A percentile compares a stretch with the other conserved stretches of the same genome.
phyloP scores from a whole-genome alignment of 768 basidiomycete species.

The Leccinum obscurum region DNA sequence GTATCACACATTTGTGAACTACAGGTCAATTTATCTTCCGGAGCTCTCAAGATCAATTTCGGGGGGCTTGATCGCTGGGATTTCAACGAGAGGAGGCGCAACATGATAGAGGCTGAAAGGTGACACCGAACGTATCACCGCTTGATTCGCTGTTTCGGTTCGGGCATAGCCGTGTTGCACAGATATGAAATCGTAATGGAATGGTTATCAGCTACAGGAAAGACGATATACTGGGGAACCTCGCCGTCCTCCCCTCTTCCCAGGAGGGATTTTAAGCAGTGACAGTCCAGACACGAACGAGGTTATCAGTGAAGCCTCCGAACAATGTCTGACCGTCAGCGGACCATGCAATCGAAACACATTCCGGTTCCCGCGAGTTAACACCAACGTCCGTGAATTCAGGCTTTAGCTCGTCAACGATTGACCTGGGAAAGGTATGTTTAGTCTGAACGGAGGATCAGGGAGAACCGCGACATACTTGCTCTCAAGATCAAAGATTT shows the following conservation, averaged over 20 bases:
- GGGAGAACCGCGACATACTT: slow-evolving; percentile 60
- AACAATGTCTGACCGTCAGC: slow-evolving; percentile 97
- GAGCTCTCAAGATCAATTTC: slow-evolving; percentile 70
- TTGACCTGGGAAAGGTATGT: slow-evolving; percentile 56
- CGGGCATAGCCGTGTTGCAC: background rate
- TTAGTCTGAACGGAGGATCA: slow-evolving; percentile 2
- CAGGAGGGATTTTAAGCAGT: slow-evolving; percentile 40
- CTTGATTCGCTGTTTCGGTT: background rate
- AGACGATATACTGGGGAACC: slow-evolving; percentile 25
- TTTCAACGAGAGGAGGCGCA: slow-evolving; percentile 58
- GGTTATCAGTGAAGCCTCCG: slow-evolving; percentile 95
- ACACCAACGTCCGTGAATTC: slow-evolving; percentile 79
- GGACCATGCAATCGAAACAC: slow-evolving; percentile 97
- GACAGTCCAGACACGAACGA: slow-evolving; percentile 91
- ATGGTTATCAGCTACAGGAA: slow-evolving; percentile 27
- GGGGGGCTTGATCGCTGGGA: slow-evolving; percentile 78
- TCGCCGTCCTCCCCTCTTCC: slow-evolving; percentile 21
- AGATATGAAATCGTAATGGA: slow-evolving; percentile 17
- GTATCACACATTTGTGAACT: slow-evolving; percentile 71
- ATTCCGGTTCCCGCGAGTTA: slow-evolving; percentile 81
- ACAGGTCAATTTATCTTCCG: slow-evolving; percentile 62
- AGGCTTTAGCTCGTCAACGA: slow-evolving; percentile 98
- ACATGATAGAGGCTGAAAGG: slow-evolving; percentile 54
- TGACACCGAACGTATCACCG: background rate
- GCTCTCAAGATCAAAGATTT: slow-evolving; percentile 99